Conservation (phyloP, 805 yeast genomes). For the Lachancea quebecensis region DNA sequence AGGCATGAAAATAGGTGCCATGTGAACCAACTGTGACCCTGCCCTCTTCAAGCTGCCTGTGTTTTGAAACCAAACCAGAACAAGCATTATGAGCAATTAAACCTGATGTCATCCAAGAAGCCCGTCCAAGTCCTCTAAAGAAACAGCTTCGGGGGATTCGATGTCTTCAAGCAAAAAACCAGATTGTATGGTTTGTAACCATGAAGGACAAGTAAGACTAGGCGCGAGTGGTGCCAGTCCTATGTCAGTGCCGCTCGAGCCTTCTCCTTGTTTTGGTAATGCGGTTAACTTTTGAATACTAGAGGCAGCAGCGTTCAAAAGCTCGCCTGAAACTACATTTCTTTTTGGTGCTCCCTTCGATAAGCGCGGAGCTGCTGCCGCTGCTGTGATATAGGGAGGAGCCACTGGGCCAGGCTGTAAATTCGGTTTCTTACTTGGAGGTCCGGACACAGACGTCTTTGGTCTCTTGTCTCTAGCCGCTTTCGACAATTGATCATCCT, state of each 20-base stretch:
- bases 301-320: constrained; percentile 68
- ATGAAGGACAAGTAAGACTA: constrained; percentile 20
- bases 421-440: constrained; percentile 1
- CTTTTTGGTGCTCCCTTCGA: constrained; percentile 42
- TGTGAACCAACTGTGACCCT: too few relatives aligned
- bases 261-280: constrained; percentile 27
- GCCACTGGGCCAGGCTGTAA: not conserved
- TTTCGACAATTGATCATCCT: not conserved
- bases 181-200: constrained; percentile 67
- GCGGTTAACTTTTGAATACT: constrained; percentile 43
- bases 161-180: constrained; percentile 76
- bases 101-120: constrained; percentile 32
- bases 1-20: too few relatives aligned
- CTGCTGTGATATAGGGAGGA: constrained; percentile 50
- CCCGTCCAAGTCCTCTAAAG: constrained; percentile 60
- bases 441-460: not conserved
- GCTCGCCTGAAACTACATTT: constrained; percentile 35
- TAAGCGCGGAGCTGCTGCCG: constrained; percentile 77
- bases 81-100: too few relatives aligned
- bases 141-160: constrained; percentile 69
- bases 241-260: not conserved
- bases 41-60: too few relatives aligned
- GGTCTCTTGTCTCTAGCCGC: not conserved
- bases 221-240: not conserved
- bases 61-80: too few relatives aligned